These are phyloP conservation scores for Protea cynaroides DNA, from an alignment of 164 flowering plant genomes.

Conservation along the genomic window DNA sequence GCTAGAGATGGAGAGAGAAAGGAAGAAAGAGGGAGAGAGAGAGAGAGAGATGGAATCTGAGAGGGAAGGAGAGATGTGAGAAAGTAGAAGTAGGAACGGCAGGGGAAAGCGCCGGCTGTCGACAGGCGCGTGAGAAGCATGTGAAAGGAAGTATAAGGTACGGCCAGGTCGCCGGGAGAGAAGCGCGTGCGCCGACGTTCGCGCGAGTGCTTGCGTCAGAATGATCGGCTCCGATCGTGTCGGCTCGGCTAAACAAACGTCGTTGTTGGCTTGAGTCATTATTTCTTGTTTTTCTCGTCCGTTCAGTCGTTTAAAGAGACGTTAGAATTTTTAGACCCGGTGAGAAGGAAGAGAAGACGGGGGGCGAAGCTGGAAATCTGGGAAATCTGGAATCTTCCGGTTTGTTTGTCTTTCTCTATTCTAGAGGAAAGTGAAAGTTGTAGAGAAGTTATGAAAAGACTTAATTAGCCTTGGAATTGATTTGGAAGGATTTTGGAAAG, in stretches of 20 bases:
- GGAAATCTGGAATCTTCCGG: neutral
- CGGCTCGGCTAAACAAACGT: slow-evolving; percentile 23
- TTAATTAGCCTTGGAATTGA: no score
- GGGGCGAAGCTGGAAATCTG: no score
- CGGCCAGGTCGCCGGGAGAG: slow-evolving; percentile 30
- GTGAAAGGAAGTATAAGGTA: slow-evolving; percentile 10
- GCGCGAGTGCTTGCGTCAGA: slow-evolving; percentile 16
- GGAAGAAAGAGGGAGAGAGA: neutral
- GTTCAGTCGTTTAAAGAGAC: no score
- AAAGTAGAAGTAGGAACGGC: neutral
- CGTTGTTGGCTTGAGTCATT: neutral
- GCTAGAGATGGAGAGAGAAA: neutral
- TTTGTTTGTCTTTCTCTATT: neutral
- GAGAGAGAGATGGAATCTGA: neutral
- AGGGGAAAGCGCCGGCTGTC: slow-evolving; percentile 20
- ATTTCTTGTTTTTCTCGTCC: no score
- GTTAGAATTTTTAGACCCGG: neutral
- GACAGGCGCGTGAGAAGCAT: slow-evolving; percentile 30
- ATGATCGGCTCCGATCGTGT: slow-evolving; percentile 14
- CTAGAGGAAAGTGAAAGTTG: no score
- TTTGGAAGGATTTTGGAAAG: no score
- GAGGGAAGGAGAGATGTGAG: neutral
- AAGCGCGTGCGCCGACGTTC: slow-evolving; percentile 25
- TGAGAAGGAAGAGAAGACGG: no score
- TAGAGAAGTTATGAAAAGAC: no score